These are phyloP conservation scores for Trichaptum fuscoviolaceum DNA, from an alignment of 768 basidiomycete genomes.

Conservation along the genomic window DNA sequence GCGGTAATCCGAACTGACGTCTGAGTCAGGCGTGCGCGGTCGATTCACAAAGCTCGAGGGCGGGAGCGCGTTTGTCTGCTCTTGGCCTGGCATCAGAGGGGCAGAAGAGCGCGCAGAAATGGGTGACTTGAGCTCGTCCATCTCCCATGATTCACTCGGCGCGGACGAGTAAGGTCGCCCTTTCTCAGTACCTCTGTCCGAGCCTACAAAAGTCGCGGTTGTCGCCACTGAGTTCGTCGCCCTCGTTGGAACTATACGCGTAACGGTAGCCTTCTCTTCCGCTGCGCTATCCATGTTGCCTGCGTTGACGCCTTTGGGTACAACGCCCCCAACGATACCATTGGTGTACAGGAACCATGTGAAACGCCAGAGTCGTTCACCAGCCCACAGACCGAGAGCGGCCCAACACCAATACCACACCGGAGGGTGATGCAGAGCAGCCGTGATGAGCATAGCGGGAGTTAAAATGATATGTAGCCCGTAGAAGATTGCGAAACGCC, in stretches of 20 bases:
- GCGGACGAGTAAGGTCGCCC: not conserved
- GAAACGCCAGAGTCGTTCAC: conserved; percentile 54
- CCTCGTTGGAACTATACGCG: not conserved
- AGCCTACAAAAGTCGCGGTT: not conserved
- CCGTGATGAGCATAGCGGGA: conserved; percentile 52
- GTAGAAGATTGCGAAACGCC: conserved; percentile 63
- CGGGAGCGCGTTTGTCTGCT: not conserved
- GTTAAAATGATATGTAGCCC: conserved; percentile 57
- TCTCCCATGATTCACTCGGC: conserved; percentile 21
- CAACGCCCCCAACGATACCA: conserved; percentile 21
- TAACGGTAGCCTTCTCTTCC: not conserved
- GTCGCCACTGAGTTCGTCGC: not conserved
- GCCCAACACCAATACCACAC: conserved; percentile 66
- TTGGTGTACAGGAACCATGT: conserved; percentile 57
- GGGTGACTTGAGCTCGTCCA: conserved; percentile 13
- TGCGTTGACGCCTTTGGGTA: not conserved
- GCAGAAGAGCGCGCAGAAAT: not conserved
- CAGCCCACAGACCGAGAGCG: conserved; percentile 56
- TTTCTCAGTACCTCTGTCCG: not conserved
- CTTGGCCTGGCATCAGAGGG: not conserved
- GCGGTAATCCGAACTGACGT: conserved; percentile 3
- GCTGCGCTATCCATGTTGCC: not conserved
- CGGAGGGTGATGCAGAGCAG: conserved; percentile 64
- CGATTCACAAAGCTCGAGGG: not conserved
- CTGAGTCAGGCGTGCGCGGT: not conserved